Evolutionary conservation across 306 rosid species (phyloP).

Genomic region (Astragalus glycyphyllos): DNA sequence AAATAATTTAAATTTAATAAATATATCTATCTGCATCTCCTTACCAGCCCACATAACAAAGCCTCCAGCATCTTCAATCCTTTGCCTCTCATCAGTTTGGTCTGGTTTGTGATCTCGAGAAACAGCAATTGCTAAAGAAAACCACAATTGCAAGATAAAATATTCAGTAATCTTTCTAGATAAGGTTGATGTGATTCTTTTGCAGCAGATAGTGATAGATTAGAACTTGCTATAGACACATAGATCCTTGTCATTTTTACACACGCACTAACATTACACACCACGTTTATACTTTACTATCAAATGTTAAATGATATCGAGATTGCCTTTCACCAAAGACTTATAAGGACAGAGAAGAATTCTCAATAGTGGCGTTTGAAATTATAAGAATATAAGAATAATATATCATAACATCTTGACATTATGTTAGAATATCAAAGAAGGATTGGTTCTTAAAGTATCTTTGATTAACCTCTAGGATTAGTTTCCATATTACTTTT

Average conservation of each 20-base stretch:
- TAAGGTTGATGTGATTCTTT: conserved; percentile 20
- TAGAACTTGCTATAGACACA: conserved; percentile 4
- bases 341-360: not conserved
- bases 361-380: too few species aligned
- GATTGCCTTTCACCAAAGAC: conserved; percentile 14
- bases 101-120: conserved; percentile 99
- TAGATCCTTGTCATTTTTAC: not conserved
- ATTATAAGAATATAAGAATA: too few species aligned
- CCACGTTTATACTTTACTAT: not conserved
- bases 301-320: not conserved
- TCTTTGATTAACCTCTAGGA: too few species aligned
- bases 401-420: too few species aligned
- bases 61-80: conserved; percentile 95
- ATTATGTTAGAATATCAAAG: too few species aligned
- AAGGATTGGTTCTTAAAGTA: too few species aligned
- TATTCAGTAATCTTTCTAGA: conserved; percentile 21
- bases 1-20: conserved; percentile 5
- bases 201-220: conserved; percentile 24
- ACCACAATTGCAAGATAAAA: conserved; percentile 31
- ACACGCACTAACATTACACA: conserved; percentile 2
- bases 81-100: conserved; percentile 94
- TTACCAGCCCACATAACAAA: conserved; percentile 99
- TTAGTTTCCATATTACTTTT: too few species aligned
- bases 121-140: conserved; percentile 83
- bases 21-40: conserved; percentile 22